Evolutionary conservation across 345 rosid species (phyloP).

Genomic region (Barbarea vulgaris): DNA sequence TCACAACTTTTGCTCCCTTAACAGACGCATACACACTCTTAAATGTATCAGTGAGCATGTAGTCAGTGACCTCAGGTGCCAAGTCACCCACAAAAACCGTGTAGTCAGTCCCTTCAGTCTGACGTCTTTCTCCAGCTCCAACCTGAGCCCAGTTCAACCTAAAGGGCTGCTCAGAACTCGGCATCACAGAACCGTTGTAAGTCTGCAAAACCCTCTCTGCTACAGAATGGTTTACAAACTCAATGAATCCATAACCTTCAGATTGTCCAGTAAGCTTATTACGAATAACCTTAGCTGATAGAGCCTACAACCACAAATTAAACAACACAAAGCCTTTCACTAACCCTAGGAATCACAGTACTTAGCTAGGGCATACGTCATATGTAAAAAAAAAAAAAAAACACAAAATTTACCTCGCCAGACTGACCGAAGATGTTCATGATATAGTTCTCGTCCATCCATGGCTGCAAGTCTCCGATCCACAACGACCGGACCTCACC

Average conservation of each 20-base stretch:
- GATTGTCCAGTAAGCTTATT: slow-evolving; percentile 64
- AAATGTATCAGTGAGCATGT: slow-evolving; percentile 71
- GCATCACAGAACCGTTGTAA: slow-evolving; percentile 79
- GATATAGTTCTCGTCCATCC: slow-evolving; percentile 95
- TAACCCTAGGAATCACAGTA: neutral
- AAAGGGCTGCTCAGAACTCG: slow-evolving; percentile 67
- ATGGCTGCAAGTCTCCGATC: slow-evolving; percentile 90
- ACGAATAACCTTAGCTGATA: slow-evolving; percentile 81
- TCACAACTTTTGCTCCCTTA: slow-evolving; percentile 92
- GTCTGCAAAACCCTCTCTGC: slow-evolving; percentile 84
- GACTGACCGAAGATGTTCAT: slow-evolving; percentile 53
- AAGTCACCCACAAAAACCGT: slow-evolving; percentile 92
- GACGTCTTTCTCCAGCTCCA: slow-evolving; percentile 90
- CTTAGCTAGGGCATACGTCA: neutral
- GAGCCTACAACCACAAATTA: slow-evolving; percentile 43
- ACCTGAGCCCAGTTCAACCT: slow-evolving; percentile 91
- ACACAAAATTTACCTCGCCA: slow-evolving; percentile 62
- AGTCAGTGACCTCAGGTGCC: slow-evolving; percentile 87
- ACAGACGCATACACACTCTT: slow-evolving; percentile 61
- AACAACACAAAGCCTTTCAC: neutral
- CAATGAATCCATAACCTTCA: slow-evolving; percentile 92
- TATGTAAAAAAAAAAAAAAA: neutral
- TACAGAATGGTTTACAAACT: slow-evolving; percentile 64
- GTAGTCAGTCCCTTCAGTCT: slow-evolving; percentile 71
- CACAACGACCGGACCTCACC: slow-evolving; percentile 73